A percentile compares a stretch with the other conserved stretches of the same genome.
These are phyloP conservation scores for Coccomyxa sp. DNA, from an alignment of 139 green algal genomes.

Conservation along the genomic window DNA sequence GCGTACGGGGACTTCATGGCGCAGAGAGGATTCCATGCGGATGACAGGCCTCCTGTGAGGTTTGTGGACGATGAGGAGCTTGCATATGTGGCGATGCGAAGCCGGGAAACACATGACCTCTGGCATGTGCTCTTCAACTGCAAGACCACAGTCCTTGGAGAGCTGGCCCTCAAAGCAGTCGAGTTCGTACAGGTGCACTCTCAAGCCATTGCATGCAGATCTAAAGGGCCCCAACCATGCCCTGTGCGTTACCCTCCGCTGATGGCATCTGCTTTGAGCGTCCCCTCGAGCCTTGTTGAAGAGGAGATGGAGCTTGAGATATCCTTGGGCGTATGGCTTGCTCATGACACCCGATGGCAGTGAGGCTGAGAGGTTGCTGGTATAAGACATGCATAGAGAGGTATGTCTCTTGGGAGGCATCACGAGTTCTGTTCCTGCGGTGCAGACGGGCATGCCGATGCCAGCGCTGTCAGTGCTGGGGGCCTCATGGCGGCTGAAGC, in stretches of 20 bases:
- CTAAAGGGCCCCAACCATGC: too few species aligned
- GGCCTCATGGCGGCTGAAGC: slow-evolving; percentile 60
- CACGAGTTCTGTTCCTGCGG: too few species aligned
- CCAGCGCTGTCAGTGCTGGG: slow-evolving; percentile 76
- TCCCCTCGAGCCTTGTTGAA: too few species aligned
- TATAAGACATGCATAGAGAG: too few species aligned
- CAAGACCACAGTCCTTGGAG: slow-evolving; percentile 89
- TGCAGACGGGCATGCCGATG: slow-evolving; percentile 94
- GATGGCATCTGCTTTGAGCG: too few species aligned
- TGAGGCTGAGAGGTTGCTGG: too few species aligned
- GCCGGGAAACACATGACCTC: slow-evolving; percentile 90
- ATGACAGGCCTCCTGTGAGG: slow-evolving; percentile 80
- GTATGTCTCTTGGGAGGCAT: too few species aligned
- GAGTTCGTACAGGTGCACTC: slow-evolving; percentile 83
- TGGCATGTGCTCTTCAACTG: slow-evolving; percentile 96
- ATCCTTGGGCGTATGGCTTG: neutral
- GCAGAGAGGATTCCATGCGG: slow-evolving; percentile 67
- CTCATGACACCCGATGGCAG: too few species aligned
- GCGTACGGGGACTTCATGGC: slow-evolving; percentile 92
- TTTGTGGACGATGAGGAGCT: slow-evolving; percentile 94
- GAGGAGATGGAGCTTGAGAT: too few species aligned
- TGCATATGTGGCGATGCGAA: slow-evolving; percentile 78
- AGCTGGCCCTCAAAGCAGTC: slow-evolving; percentile 92
- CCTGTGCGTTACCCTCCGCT: too few species aligned
- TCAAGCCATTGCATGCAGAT: too few species aligned